A percentile compares a stretch with the other conserved stretches of the same genome.
Evolutionary conservation across 768 basidiomycete genomes (phyloP).

Genomic region (Cyathus striatus): DNA sequence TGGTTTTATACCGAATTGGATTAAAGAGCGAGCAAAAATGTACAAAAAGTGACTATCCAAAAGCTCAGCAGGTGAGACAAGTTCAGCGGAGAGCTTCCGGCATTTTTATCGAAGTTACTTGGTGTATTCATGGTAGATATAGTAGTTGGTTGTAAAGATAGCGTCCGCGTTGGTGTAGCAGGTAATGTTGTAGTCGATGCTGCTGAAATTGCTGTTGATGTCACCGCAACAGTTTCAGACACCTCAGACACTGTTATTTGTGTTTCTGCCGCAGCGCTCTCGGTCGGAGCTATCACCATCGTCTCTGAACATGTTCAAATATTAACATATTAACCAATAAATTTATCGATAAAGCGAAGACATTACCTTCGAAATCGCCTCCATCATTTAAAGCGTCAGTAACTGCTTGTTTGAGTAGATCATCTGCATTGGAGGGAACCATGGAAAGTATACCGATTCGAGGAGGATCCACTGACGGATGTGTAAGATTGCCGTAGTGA

Average conservation of each 20-base stretch:
- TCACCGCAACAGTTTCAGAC: too few species aligned
- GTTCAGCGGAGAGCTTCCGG: too few species aligned
- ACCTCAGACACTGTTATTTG: not conserved
- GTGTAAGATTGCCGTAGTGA: constrained; percentile 66
- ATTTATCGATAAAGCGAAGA: not conserved
- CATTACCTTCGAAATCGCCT: constrained; percentile 31
- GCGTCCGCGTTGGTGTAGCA: too few species aligned
- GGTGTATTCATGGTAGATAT: too few species aligned
- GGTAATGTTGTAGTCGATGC: too few species aligned
- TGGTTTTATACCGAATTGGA: too few species aligned
- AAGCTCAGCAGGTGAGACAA: too few species aligned
- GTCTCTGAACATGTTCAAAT: constrained; percentile 16
- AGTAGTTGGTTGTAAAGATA: too few species aligned
- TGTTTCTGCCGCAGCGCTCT: constrained; percentile 17
- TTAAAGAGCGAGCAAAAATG: too few species aligned
- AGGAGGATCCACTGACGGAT: constrained; percentile 63
- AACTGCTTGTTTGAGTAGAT: constrained; percentile 29
- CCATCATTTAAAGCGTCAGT: constrained; percentile 28
- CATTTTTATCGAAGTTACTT: too few species aligned
- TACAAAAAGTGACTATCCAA: too few species aligned
- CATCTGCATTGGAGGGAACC: constrained; percentile 48
- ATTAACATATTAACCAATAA: not conserved
- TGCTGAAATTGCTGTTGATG: too few species aligned
- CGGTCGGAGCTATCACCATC: constrained; percentile 28
- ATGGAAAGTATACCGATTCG: constrained; percentile 63